phyloP scores from a whole-genome alignment of 2,329 filamentous ascomycete genomes.

The Diplodia sapinea region DNA sequence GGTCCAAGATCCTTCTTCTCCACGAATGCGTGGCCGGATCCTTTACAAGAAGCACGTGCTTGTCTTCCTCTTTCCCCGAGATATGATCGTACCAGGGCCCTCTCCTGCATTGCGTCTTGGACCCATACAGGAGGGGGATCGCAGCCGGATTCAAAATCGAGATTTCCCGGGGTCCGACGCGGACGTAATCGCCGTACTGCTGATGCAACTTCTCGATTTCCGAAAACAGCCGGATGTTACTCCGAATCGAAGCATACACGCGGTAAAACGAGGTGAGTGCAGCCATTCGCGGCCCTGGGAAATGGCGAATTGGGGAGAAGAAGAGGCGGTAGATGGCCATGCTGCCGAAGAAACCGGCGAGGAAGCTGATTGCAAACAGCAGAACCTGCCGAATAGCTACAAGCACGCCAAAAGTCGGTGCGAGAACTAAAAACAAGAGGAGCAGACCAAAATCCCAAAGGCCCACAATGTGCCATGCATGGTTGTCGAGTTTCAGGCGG shows the following conservation, averaged over 20 bases:
- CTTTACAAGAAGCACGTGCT: constrained; percentile 35
- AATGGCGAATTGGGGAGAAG: constrained; percentile 48
- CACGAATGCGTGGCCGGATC: constrained; percentile 37
- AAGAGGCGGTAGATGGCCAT: constrained; percentile 49
- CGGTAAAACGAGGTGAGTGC: constrained; percentile 24
- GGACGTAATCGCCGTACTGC: constrained; percentile 31
- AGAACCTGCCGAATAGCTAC: neutral
- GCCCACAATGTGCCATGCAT: neutral
- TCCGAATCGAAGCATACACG: neutral
- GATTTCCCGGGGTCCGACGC: constrained; percentile 37
- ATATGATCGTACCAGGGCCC: constrained; percentile 39
- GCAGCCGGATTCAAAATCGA: constrained; percentile 38
- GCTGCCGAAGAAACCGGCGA: constrained; percentile 38
- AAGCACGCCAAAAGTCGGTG: neutral
- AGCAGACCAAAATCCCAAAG: neutral
- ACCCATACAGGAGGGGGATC: constrained; percentile 38
- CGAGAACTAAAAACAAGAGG: neutral
- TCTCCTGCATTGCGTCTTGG: constrained; percentile 46
- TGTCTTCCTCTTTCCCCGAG: constrained; percentile 36
- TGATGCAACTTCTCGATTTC: constrained; percentile 25
- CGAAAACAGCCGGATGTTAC: neutral
- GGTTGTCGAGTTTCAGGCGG: neutral
- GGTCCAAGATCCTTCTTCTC: constrained; percentile 43
- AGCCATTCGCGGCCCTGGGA: constrained; percentile 23
- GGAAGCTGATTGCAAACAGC: neutral